phyloP scores from a whole-genome alignment of 306 rosid species.

The Rubus idaeus region DNA sequence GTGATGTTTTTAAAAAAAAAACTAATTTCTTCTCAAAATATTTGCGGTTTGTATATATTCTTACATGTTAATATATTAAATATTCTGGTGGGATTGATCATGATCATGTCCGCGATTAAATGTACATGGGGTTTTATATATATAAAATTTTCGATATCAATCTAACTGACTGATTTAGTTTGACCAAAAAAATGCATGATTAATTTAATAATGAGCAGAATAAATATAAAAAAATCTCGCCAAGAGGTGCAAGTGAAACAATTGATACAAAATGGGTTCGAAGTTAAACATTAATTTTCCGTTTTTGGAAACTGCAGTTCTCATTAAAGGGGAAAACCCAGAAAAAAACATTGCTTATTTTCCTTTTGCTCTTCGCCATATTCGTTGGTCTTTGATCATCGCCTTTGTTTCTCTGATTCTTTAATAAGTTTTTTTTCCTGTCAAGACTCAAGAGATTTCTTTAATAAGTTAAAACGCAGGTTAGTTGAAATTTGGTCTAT shows the following conservation, averaged over 20 bases:
- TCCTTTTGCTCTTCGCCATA: not conserved
- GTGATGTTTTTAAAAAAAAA: slow-evolving; percentile 1
- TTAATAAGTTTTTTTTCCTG: not conserved
- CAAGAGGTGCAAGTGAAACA: not conserved
- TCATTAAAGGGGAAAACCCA: too few species aligned
- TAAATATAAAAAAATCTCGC: not conserved
- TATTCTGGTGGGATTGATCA: not conserved
- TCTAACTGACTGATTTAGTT: not conserved
- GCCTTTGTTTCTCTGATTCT: not conserved
- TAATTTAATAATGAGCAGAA: not conserved
- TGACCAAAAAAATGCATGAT: not conserved
- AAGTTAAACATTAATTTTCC: not conserved
- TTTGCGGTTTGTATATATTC: not conserved
- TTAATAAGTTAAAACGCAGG: too few species aligned
- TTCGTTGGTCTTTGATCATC: slow-evolving; percentile 1
- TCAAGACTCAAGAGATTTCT: too few species aligned
- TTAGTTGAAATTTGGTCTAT: too few species aligned
- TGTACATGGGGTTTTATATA: not conserved
- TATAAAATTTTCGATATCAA: not conserved
- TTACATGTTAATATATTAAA: not conserved
- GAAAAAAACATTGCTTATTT: too few species aligned
- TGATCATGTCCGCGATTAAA: not conserved
- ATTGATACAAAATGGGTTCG: not conserved
- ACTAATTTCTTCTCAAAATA: not conserved
- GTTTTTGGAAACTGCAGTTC: not conserved